Evolutionary conservation across 176 grass and related monocot genomes (phyloP), one percentile per base, ranked within the genome.

Genomic region (Carex littledalei): DNA sequence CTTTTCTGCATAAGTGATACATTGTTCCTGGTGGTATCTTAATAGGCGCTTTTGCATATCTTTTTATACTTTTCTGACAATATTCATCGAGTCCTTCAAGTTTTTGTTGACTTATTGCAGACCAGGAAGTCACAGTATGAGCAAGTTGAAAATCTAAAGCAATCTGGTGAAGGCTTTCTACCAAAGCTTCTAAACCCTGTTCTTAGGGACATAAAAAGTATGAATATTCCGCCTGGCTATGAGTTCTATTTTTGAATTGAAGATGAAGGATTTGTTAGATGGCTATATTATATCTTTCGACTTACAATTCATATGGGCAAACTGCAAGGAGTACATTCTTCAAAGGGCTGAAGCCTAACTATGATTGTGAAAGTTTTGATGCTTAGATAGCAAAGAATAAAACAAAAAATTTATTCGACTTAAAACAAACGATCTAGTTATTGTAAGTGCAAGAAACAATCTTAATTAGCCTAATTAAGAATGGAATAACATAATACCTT

Each of bases 161-260:
- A 87, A 26, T 90, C 88, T 73, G 85, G 71, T 63, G 88, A 87
- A 61, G 88, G 88, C 14, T 86, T 90, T 80, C 81, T 79, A 69
- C 58, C 69, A 1, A 90, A 87, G 55, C 81, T 72, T 63, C 85
- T 90, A 9, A 63, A 21, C 58, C 85, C 63, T 73, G 68, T 90
- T 6, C 81, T 90, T 43, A 85, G 88, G 55, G 88, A 90, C 63
- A 84, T 87, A 50, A 75, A 87, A 32, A n/a, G n/a, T n/a, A n/a
- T n/a, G n/a, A n/a, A n/a, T 71, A 66, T 9, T 4, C 17, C 12
- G 14, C 50, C 78, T 24, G 61, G 47, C 45, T 31, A 82, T 50
- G 78, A 87, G 43, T 67, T 62, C 63, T n/a, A 47, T 18, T 87
- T 87, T 61, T 75, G 34, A 69, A 71, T 52, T 74, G 86, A 43